These are phyloP conservation scores for Vitis rupestris DNA, from an alignment of 164 flowering plant species.

Conservation along the genomic window DNA sequence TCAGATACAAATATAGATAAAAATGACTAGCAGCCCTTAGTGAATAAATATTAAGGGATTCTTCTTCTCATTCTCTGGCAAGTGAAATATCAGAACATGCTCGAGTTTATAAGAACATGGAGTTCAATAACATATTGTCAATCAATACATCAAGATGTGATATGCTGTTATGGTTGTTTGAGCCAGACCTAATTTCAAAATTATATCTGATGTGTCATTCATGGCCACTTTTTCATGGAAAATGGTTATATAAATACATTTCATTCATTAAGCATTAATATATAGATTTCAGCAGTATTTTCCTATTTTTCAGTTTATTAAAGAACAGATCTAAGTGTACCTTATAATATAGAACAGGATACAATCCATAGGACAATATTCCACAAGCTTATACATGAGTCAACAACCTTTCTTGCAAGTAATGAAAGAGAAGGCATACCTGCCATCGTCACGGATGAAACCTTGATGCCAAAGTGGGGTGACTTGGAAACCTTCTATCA, in stretches of 20 bases:
- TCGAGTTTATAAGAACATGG: background rate
- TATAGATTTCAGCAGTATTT: too few relatives aligned
- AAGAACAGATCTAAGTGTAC: background rate
- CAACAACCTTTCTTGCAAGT: background rate
- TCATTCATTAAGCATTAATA: too few relatives aligned
- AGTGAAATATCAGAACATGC: background rate
- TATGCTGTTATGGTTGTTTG: background rate
- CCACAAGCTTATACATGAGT: background rate
- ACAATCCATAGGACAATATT: background rate
- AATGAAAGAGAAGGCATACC: slow-evolving; percentile 36
- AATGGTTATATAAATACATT: too few relatives aligned
- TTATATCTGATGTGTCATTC: background rate
- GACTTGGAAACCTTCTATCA: slow-evolving; percentile 88
- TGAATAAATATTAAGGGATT: too few relatives aligned
- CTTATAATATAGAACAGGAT: background rate
- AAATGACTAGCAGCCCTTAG: too few relatives aligned
- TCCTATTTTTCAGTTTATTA: too few relatives aligned
- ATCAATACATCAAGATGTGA: background rate
- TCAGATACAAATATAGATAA: too few relatives aligned
- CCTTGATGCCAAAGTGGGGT: slow-evolving; percentile 98
- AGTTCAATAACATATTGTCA: background rate
- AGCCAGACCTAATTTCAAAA: background rate
- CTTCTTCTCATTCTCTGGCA: background rate
- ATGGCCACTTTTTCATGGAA: too few relatives aligned
- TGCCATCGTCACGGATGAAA: slow-evolving; percentile 81